phyloP scores from a whole-genome alignment of 805 yeast genomes.

The Candida glaebosa region DNA sequence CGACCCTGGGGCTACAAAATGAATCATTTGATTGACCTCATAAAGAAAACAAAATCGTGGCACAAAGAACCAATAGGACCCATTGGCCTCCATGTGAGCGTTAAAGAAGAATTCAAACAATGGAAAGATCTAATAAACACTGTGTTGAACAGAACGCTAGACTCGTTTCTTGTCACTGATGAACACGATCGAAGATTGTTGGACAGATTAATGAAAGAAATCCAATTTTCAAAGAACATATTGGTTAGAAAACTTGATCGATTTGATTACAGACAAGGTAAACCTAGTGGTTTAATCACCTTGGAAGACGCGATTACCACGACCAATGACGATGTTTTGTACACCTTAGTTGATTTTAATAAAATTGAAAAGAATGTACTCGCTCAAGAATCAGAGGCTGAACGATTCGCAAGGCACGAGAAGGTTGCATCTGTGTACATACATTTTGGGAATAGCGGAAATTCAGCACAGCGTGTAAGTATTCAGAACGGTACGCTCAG shows the following conservation, averaged over 20 bases:
- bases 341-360: conserved; percentile 60
- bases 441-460: conserved; percentile 30
- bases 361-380: conserved; percentile 59
- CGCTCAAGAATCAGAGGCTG: conserved; percentile 50
- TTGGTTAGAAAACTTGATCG: conserved; percentile 53
- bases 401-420: conserved; percentile 23
- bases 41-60: conserved; percentile 25
- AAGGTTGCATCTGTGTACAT: conserved; percentile 45
- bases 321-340: conserved; percentile 50
- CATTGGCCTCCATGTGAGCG: conserved; percentile 55
- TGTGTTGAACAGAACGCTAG: conserved; percentile 45
- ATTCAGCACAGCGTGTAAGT: conserved; percentile 45
- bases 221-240: conserved; percentile 33
- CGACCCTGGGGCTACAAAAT: conserved; percentile 53
- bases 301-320: conserved; percentile 61
- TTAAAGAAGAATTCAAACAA: conserved; percentile 49
- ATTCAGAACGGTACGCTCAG: conserved; percentile 38
- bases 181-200: conserved; percentile 51
- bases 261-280: conserved; percentile 49
- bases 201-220: conserved; percentile 25
- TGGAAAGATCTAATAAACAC: conserved; percentile 67
- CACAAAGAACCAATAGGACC: conserved; percentile 73
- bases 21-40: conserved; percentile 34
- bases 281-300: conserved; percentile 34
- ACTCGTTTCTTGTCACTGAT: conserved; percentile 65